phyloP scores from a whole-genome alignment of 306 rosid genomes.

The Abrus pulchellus region DNA sequence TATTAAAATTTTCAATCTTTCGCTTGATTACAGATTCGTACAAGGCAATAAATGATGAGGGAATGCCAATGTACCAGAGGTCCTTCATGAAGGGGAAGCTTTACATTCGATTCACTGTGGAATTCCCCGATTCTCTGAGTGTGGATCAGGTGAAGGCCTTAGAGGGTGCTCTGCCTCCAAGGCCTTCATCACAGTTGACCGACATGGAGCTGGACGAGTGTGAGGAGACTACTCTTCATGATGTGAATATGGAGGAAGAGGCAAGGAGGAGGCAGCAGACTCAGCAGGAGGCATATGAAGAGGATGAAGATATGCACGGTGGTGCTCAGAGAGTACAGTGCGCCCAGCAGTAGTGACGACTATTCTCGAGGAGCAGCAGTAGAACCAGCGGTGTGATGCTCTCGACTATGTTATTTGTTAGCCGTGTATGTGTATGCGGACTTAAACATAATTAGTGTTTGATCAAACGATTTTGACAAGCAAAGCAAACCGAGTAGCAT shows the following conservation, averaged over 20 bases:
- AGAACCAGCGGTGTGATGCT: slow-evolving; percentile 8
- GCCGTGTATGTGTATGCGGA: not conserved
- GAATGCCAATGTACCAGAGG: slow-evolving; percentile 93
- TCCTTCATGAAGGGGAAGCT: slow-evolving; percentile 96
- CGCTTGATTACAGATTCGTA: slow-evolving; percentile 57
- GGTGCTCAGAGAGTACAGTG: slow-evolving; percentile 98
- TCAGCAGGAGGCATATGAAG: slow-evolving; percentile 83
- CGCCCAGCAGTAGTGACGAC: slow-evolving; percentile 75
- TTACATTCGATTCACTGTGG: slow-evolving; percentile 85
- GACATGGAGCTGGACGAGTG: slow-evolving; percentile 97
- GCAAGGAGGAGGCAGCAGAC: slow-evolving; percentile 75
- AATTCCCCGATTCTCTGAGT: slow-evolving; percentile 77
- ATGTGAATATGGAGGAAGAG: slow-evolving; percentile 92
- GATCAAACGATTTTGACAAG: slow-evolving; percentile 18
- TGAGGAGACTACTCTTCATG: slow-evolving; percentile 89
- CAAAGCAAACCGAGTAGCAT: slow-evolving; percentile 23
- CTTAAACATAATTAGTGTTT: slow-evolving; percentile 33
- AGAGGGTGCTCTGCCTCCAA: slow-evolving; percentile 76
- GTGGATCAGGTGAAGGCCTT: slow-evolving; percentile 73
- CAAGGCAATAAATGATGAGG: slow-evolving; percentile 91
- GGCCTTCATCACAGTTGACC: slow-evolving; percentile 61
- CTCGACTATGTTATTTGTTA: not conserved
- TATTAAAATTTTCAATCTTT: not conserved
- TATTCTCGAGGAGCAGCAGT: not conserved
- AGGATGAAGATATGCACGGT: slow-evolving; percentile 88